Percentiles rank a stretch among this genome's conserved stretches.
These are phyloP conservation scores for Flaveria robusta DNA, from an alignment of 129 eudicot genomes.

Conservation along the genomic window DNA sequence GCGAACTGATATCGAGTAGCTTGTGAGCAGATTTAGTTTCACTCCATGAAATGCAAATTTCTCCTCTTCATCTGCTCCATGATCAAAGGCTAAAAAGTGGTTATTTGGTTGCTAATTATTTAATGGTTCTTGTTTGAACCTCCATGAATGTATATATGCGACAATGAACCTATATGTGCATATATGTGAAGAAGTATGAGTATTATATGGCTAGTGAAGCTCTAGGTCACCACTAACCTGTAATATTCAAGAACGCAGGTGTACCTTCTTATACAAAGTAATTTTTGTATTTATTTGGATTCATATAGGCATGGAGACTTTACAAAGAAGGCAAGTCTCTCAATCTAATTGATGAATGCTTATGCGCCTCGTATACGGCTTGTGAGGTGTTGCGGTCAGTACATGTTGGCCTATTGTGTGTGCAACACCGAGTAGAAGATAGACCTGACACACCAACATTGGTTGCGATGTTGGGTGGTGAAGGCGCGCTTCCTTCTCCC, in stretches of 20 bases:
- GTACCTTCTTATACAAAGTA: not conserved
- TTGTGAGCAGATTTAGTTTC: too few species aligned
- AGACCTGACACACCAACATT: constrained; percentile 41
- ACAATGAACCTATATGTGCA: not conserved
- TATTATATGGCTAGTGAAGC: not conserved
- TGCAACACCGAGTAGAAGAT: constrained; percentile 50
- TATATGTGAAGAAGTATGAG: not conserved
- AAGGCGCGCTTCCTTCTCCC: constrained; percentile 32
- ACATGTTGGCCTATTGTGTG: constrained; percentile 45
- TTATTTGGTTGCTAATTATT: not conserved
- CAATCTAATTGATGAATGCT: constrained; percentile 26
- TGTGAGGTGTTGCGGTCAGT: constrained; percentile 37
- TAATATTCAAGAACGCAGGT: not conserved
- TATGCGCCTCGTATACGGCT: not conserved
- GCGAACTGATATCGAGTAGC: too few species aligned
- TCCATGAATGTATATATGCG: not conserved
- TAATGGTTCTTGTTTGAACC: too few species aligned
- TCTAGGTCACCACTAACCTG: not conserved
- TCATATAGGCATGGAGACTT: constrained; percentile 50
- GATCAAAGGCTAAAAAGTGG: not conserved
- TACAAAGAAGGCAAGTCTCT: constrained; percentile 37
- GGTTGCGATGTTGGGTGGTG: constrained; percentile 46
- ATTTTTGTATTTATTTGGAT: constrained; percentile 5
- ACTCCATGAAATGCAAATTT: too few species aligned
- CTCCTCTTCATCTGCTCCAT: too few species aligned